These are phyloP conservation scores for Exophiala sideris DNA, from an alignment of 2,329 filamentous ascomycete species.

Conservation along the genomic window DNA sequence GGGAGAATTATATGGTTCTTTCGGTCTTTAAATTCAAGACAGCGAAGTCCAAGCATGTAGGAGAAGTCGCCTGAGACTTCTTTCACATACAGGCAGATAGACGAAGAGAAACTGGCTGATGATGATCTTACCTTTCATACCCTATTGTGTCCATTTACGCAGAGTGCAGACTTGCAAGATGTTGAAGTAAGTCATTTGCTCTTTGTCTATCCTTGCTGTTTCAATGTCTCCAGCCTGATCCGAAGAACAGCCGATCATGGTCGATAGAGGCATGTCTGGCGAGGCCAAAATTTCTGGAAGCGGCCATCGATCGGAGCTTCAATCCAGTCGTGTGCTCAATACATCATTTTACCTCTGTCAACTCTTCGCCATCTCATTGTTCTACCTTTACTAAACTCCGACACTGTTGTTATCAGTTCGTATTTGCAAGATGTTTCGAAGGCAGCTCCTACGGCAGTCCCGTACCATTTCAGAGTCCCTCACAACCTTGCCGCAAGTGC, in stretches of 20 bases:
- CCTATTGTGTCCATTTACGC: too few relatives aligned
- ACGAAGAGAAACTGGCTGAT: too few relatives aligned
- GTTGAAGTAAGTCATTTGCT: too few relatives aligned
- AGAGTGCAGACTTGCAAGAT: background rate
- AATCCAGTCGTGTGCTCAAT: slow-evolving; percentile 9
- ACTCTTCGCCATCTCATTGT: background rate
- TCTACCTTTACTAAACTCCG: slow-evolving; percentile 5
- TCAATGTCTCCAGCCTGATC: background rate
- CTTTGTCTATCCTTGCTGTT: background rate
- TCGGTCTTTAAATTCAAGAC: too few relatives aligned
- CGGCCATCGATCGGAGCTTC: slow-evolving; percentile 9
- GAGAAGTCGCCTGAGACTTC: too few relatives aligned
- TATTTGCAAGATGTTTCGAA: slow-evolving; percentile 39
- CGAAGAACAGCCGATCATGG: background rate
- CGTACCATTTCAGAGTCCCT: slow-evolving; percentile 33
- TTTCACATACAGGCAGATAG: too few relatives aligned
- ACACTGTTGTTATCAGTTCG: slow-evolving; percentile 16
- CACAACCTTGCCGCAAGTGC: slow-evolving; percentile 25
- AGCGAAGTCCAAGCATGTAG: too few relatives aligned
- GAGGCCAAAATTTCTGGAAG: slow-evolving; percentile 2
- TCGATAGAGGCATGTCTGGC: slow-evolving; percentile 5
- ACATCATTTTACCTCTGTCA: background rate
- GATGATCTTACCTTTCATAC: too few relatives aligned
- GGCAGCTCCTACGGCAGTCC: slow-evolving; percentile 41
- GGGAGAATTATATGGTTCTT: background rate